Conservation (phyloP, 371 early-diverging fungal genomes). For the Zopfochytrium polystomum region DNA sequence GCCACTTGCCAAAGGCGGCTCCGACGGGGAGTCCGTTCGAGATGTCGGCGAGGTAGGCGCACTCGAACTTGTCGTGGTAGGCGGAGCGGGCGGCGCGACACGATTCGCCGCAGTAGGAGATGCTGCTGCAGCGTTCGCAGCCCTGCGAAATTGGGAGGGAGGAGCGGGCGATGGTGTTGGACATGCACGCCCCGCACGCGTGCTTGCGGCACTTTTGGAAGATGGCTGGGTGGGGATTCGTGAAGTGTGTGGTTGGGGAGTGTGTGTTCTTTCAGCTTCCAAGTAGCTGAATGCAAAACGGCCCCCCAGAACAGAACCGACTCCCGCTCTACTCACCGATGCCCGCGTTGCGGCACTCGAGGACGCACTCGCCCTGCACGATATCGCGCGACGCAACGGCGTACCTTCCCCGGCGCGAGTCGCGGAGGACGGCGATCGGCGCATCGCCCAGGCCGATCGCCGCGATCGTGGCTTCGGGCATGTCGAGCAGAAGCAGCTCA, state of each 20-base stretch:
- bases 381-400: background rate
- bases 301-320: background rate
- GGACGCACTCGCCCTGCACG: background rate
- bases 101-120: slow-evolving; percentile 22
- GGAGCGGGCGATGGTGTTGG: background rate
- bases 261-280: too few species aligned
- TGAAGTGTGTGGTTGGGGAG: too few species aligned
- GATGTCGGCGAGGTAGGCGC: slow-evolving; percentile 14
- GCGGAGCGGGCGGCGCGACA: slow-evolving; percentile 5
- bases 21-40: slow-evolving; percentile 9
- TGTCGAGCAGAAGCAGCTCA: background rate
- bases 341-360: background rate
- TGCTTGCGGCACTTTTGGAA: background rate
- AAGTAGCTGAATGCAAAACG: background rate
- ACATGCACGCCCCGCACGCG: background rate
- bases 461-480: background rate
- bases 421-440: background rate
- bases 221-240: background rate
- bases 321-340: background rate
- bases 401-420: background rate
- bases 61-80: slow-evolving; percentile 23
- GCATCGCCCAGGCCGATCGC: background rate
- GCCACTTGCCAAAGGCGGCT: background rate
- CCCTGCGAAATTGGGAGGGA: background rate
- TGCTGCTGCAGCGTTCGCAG: slow-evolving; percentile 10